phyloP scores from a whole-genome alignment of 441 rosid species.

The Gossypium armourianum region DNA sequence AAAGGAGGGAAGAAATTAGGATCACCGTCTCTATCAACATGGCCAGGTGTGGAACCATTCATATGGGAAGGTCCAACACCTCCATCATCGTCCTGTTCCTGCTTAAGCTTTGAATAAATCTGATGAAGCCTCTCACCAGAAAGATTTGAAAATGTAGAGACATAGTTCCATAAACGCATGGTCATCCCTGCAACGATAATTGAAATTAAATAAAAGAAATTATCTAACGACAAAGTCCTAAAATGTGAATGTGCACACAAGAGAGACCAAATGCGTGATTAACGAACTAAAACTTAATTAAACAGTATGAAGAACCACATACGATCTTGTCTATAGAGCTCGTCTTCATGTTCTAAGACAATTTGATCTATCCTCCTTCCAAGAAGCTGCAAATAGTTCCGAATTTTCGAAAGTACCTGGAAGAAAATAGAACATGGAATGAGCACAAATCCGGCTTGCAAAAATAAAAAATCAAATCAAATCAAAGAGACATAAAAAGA shows the following conservation, averaged over 20 bases:
- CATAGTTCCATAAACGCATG: conserved; percentile 83
- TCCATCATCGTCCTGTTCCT: conserved; percentile 66
- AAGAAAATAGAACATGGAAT: neutral
- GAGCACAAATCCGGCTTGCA: neutral
- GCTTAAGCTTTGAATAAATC: conserved; percentile 79
- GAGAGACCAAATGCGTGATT: neutral
- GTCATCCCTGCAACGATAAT: conserved; percentile 59
- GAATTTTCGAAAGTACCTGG: conserved; percentile 84
- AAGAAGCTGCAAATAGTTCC: conserved; percentile 81
- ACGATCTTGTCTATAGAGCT: conserved; percentile 71
- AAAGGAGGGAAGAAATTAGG: conserved; percentile 31
- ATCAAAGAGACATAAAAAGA: neutral
- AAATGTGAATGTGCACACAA: neutral
- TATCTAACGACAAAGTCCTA: neutral
- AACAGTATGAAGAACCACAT: conserved; percentile 26
- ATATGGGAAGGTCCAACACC: conserved; percentile 62
- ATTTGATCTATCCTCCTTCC: conserved; percentile 76
- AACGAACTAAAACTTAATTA: neutral
- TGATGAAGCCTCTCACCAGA: conserved; percentile 81
- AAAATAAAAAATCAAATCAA: neutral
- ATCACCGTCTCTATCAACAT: conserved; percentile 35
- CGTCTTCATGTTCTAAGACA: conserved; percentile 60
- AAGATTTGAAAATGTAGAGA: conserved; percentile 80
- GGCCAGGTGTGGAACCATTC: conserved; percentile 40
- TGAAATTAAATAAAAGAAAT: neutral